Conservation (phyloP, 345 rosid species). For the Psidium guajava region DNA sequence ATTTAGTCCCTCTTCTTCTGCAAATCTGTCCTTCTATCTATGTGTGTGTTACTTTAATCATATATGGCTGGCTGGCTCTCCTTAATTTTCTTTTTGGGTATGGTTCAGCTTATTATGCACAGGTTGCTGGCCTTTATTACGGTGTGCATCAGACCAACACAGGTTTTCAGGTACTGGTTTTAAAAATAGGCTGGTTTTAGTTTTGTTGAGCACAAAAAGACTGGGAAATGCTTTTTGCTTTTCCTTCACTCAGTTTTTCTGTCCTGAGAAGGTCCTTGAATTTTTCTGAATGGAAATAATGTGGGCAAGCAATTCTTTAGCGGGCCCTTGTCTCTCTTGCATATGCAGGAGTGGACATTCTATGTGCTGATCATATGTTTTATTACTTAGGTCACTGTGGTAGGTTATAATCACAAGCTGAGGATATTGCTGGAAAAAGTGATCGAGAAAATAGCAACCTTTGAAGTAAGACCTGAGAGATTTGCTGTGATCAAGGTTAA, state of each 20-base stretch:
- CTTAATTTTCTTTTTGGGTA: neutral
- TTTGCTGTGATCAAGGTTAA: slow-evolving; percentile 84
- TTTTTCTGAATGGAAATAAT: neutral
- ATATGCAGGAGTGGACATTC: neutral
- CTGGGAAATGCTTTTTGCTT: neutral
- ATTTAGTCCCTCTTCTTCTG: neutral
- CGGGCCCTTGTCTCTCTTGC: neutral
- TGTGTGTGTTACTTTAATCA: neutral
- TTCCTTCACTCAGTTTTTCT: neutral
- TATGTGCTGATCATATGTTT: neutral
- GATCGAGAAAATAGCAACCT: slow-evolving; percentile 50
- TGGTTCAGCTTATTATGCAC: slow-evolving; percentile 81
- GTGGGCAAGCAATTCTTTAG: neutral
- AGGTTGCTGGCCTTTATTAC: slow-evolving; percentile 83
- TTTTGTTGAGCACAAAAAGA: neutral
- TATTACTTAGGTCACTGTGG: slow-evolving; percentile 45
- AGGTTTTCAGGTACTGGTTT: slow-evolving; percentile 62
- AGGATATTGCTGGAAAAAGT: slow-evolving; percentile 70
- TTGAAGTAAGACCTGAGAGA: slow-evolving; percentile 70
- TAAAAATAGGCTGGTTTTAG: neutral
- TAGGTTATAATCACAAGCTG: slow-evolving; percentile 88
- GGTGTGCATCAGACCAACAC: slow-evolving; percentile 29
- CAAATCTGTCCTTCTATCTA: neutral
- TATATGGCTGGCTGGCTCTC: neutral
- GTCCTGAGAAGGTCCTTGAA: neutral